Conservation (phyloP, 148 eudicot genomes). For the Chenopodium berlandieri region DNA sequence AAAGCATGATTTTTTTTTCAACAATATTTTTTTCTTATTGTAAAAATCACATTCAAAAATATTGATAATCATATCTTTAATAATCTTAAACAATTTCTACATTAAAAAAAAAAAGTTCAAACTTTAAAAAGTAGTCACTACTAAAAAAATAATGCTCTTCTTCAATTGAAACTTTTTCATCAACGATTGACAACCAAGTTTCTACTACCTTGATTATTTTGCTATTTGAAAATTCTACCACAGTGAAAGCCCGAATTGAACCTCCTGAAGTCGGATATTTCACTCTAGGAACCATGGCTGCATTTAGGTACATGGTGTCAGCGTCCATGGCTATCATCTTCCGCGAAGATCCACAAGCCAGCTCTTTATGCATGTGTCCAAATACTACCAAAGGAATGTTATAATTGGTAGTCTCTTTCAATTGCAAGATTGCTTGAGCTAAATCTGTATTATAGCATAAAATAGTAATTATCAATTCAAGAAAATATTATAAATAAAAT, state of each 20-base stretch:
- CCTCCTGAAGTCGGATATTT: slow-evolving; percentile 31
- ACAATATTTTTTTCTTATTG: too few relatives aligned
- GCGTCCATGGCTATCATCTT: slow-evolving; percentile 75
- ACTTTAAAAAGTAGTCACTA: background rate
- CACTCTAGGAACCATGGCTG: slow-evolving; percentile 80
- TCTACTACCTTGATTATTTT: slow-evolving; percentile 59
- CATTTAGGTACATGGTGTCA: slow-evolving; percentile 65
- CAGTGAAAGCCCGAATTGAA: slow-evolving; percentile 53
- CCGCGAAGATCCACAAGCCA: slow-evolving; percentile 55
- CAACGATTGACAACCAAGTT: slow-evolving; percentile 69
- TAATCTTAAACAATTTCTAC: too few relatives aligned
- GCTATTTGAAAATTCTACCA: slow-evolving; percentile 57
- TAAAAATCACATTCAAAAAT: too few relatives aligned
- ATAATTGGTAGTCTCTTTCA: slow-evolving; percentile 47
- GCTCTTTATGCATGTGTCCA: slow-evolving; percentile 91
- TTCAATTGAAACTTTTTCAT: slow-evolving; percentile 31
- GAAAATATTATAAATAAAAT: background rate
- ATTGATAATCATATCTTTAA: too few relatives aligned
- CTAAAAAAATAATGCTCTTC: slow-evolving; percentile 50
- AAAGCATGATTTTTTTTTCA: too few relatives aligned
- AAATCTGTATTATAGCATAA: slow-evolving; percentile 50
- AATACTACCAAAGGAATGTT: slow-evolving; percentile 73
- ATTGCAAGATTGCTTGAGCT: slow-evolving; percentile 50
- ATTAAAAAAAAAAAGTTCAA: too few relatives aligned
- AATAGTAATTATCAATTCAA: background rate